Percentiles rank a stretch among this genome's conserved stretches.
These are phyloP conservation scores for Powellomyces hirtus DNA, from an alignment of 192 early-diverging fungal genomes.

Conservation along the genomic window DNA sequence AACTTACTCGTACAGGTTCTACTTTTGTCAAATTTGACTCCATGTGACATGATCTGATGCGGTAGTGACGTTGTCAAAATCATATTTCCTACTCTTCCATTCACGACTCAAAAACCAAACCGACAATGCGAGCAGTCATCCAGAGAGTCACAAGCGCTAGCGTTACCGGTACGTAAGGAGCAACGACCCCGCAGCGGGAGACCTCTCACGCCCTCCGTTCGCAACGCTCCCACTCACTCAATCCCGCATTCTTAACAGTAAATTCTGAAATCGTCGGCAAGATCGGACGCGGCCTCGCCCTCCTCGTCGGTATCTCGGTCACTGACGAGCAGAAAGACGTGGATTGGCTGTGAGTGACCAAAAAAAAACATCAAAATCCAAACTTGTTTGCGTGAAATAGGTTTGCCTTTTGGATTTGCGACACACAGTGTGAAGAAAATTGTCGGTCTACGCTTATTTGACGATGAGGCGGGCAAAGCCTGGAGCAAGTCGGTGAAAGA, in stretches of 20 bases:
- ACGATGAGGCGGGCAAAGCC: conserved; percentile 59
- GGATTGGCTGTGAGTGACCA: conserved; percentile 64
- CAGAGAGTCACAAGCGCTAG: conserved; percentile 63
- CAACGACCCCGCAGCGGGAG: too few relatives aligned
- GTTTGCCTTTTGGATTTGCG: not conserved
- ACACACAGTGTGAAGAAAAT: conserved; percentile 71
- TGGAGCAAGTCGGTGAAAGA: conserved; percentile 84
- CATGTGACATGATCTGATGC: too few relatives aligned
- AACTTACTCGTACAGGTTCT: too few relatives aligned
- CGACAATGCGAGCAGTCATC: conserved; percentile 61
- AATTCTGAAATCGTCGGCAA: conserved; percentile 68
- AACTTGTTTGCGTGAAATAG: not conserved
- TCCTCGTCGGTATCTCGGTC: conserved; percentile 39
- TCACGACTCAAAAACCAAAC: too few relatives aligned
- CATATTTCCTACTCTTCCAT: too few relatives aligned
- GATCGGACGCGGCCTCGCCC: conserved; percentile 77
- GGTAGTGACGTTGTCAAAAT: too few relatives aligned
- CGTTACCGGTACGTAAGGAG: conserved; percentile 50
- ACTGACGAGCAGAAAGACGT: conserved; percentile 62
- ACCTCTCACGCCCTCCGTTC: conserved; percentile 1
- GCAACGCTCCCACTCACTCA: not conserved
- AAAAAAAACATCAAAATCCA: not conserved
- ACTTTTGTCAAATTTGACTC: too few relatives aligned
- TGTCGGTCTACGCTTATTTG: conserved; percentile 73
- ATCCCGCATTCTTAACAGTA: conserved; percentile 46